Evolutionary conservation across 306 rosid species (phyloP), one percentile per base, ranked within the genome.

Genomic region (Pterocarpus macrocarpus): DNA sequence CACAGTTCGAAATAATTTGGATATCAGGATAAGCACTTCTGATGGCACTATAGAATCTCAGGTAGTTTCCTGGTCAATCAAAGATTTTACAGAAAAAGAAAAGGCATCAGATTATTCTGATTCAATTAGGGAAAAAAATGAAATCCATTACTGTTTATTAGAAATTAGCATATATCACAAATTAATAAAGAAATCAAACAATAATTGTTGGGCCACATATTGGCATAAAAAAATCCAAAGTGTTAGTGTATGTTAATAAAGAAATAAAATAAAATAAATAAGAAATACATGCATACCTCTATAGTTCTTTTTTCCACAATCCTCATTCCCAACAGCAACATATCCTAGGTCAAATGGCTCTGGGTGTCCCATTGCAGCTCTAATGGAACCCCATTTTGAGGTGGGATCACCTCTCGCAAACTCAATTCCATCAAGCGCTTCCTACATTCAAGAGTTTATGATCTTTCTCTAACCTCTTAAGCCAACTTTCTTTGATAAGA

Each of bases 341-440:
- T 91, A 94, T 90, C 76, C 86, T 44, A 94, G 85, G 85, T 94
- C 92, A 85, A 94, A 94, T 62, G 98, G 98, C 75, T 91, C 85
- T 0, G 92, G 92, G 77, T 89, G 98, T 82, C 98, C 98, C 98
- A 94, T 89, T 64, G 85, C 53, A 70, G 90, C 97, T 84, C 98
- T 96, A 63, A 91, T 2, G 13, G 95, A 88, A 74, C 97, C 99
- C 99, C 99, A 95, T 66, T 83, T 89, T 36, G 99, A 91, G 78
- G 81, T 73, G 35, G 90, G 86, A 70, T 65, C 87, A 32, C 99
- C 99, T 88, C 92, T 91, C 1, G 99, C 99, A 83, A 95, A 95
- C 90, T 95, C 97, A 32, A 95, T 76, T 67, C 98, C 92, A 45
- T 95, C 97, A 76, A 95, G 97, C 82, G 97, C 98, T 87, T 95